phyloP scores from a whole-genome alignment of 2,329 filamentous ascomycete genomes.

The Pseudodiploospora longispora region DNA sequence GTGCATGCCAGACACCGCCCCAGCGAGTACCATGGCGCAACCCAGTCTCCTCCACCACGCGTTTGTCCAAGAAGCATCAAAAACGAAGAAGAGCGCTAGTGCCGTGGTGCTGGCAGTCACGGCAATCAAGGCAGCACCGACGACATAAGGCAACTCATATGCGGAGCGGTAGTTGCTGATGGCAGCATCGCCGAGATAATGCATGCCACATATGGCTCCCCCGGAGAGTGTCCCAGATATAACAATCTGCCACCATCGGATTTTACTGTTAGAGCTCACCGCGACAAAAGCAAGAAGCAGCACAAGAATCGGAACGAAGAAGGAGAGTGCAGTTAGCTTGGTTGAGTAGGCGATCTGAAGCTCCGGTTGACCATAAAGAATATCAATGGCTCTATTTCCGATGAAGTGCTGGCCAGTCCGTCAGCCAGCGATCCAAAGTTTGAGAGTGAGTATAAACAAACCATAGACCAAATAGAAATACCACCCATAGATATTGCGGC shows the following conservation, averaged over 20 bases:
- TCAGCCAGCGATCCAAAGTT: background rate
- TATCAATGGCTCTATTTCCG: constrained; percentile 67
- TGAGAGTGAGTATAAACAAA: constrained; percentile 18
- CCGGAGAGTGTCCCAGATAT: constrained; percentile 62
- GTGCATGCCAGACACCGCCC: constrained; percentile 79
- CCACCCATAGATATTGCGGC: constrained; percentile 66
- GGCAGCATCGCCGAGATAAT: constrained; percentile 74
- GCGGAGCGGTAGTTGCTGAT: constrained; percentile 65
- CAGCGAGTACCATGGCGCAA: constrained; percentile 59
- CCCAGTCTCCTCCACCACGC: constrained; percentile 65
- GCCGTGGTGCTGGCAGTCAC: constrained; percentile 61
- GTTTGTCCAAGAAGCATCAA: constrained; percentile 66
- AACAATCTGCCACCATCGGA: constrained; percentile 48
- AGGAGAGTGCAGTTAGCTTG: constrained; percentile 64
- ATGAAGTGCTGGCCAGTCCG: constrained; percentile 36
- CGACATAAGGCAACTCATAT: constrained; percentile 51
- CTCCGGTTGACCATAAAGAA: constrained; percentile 51
- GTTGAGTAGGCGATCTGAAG: constrained; percentile 67
- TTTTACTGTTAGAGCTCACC: constrained; percentile 49
- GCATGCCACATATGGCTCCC: constrained; percentile 73
- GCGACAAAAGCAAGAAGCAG: constrained; percentile 65
- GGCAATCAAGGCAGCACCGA: constrained; percentile 63
- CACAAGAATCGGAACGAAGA: constrained; percentile 69
- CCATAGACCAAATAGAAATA: constrained; percentile 67
- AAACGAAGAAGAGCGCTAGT: constrained; percentile 67